Conservation (phyloP, 495 filamentous ascomycete species). For the Penicillium cataractarum region DNA sequence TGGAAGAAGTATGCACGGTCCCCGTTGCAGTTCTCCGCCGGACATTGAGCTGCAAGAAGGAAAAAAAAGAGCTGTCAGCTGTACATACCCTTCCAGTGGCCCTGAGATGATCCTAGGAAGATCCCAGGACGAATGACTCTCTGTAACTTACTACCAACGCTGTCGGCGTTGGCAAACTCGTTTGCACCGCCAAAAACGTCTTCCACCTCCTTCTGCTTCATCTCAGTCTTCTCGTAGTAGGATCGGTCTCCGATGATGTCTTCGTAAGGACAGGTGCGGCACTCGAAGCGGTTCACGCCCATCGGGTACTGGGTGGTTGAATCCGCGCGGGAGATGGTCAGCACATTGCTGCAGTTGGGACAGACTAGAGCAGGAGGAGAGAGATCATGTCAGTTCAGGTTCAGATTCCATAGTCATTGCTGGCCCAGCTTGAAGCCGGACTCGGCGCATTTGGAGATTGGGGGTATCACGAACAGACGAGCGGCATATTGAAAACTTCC, state of each 20-base stretch:
- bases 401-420: conserved; percentile 20
- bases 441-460: not conserved
- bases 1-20: conserved; percentile 88
- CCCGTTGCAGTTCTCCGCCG: conserved; percentile 72
- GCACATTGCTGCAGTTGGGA: conserved; percentile 87
- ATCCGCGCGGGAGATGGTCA: conserved; percentile 67
- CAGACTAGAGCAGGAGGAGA: conserved; percentile 65
- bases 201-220: conserved; percentile 82
- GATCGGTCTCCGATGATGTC: conserved; percentile 60
- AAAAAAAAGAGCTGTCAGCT: conserved; percentile 22
- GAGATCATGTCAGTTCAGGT: not conserved
- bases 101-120: not conserved
- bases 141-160: conserved; percentile 59
- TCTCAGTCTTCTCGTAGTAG: conserved; percentile 72
- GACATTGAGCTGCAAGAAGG: conserved; percentile 66
- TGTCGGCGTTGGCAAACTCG: conserved; percentile 89
- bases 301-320: conserved; percentile 46
- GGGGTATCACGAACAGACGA: conserved; percentile 43
- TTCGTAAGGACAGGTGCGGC: conserved; percentile 91
- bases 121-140: not conserved
- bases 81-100: not conserved
- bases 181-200: conserved; percentile 88
- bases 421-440: not conserved
- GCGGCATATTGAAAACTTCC: conserved; percentile 37
- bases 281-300: conserved; percentile 79